Base-by-base conservation (phyloP, 2,329 filamentous ascomycete species). In the Penicillium janthinellum region DNA sequence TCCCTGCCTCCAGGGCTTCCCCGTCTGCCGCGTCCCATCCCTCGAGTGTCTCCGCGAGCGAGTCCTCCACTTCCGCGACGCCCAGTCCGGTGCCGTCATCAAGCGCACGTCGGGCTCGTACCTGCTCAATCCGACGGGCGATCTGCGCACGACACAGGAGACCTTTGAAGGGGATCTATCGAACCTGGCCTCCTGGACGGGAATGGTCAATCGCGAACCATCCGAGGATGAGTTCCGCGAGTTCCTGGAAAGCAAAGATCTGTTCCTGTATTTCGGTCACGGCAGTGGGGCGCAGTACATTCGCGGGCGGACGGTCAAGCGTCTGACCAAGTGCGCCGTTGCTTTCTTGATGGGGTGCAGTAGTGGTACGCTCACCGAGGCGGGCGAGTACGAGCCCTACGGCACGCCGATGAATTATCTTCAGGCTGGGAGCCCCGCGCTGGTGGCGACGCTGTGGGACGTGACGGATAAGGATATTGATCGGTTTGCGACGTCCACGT, bases 381-480 rank as follows among this genome's bases (percentile, higher is more conserved):
- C 88, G 11, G 94, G 94, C 52, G 89, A 92, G 63, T 96, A 96
- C 70, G 93, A 98, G 75, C 88, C 90, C n/a, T 89, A 90, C 67
- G 94, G 95, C 1, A 92, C 94, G 57, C 90, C 95, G 25, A 88
- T 93, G 79, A 92, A 93, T 69, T 98, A 98, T 78, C 88, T 99
- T 77, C 88, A 94, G 67, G 93, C 92, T 0, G 94, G 92, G 1
- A 87, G 85, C 67, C 92, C 92, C 3, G 92, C 94, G 0, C 86
- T 98, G 10, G 88, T 98, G 2, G 95, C 92, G 48, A 97, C 93
- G 15, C 82, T 99, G 39, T 99, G 95, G 95, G 95, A 99, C 75
- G 95, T 99, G 52, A 99, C 95, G 10, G 95, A 99, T 74, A 91
- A 91, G 70, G 95, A 99, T 75, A 96, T 97, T 74, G 96, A 99